Evolutionary conservation across 2,329 filamentous ascomycete species (phyloP), one percentile per base, ranked within the genome.

Genomic region (Endoconidiophora laricicola): DNA sequence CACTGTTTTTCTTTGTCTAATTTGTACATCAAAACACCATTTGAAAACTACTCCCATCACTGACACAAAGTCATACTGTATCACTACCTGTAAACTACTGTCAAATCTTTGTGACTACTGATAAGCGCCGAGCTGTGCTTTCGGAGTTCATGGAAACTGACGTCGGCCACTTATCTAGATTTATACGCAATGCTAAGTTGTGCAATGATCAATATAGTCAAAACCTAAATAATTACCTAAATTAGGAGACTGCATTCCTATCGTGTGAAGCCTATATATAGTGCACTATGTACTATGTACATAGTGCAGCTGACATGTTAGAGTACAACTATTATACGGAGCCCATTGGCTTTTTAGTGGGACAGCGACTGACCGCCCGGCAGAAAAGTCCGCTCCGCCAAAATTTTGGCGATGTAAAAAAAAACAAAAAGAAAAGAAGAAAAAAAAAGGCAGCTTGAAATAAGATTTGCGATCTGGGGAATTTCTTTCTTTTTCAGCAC

Each of bases 381-480:
- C 65, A 66, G 61, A 66, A 65, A 57, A 53, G 52, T 55, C 23
- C 53, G 49, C 42, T 49, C 54, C 50, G 49, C 55, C 56, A 62
- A 66, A 57, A 57, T 44, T 66, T 66, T 67, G 63, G 62, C 62
- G 60, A 60, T 58, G 29, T 1, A 33, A 33, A 33, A 33, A 33
- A 23, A 37, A 48, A 36, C 26, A 52, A 44, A 38, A 38, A 45
- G 39, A 44, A 39, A 48, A 36, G 23, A 48, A 39, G 48, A 45
- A 46, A 51, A 50, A 47, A 42, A 9, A n/a, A 38, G 44, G 43
- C 39, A 45, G 37, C 18, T 48, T 38, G 46, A 40, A 18, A 16
- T 20, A 2, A 20, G 20, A n/a, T 23, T 40, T 9, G 16, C 45
- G 36, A 47, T n/a, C 12, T 33, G 4, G 9, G 7, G 9, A 9